Evolutionary conservation across 257 asterid species (phyloP).

Genomic region (Gentiana dahurica): DNA sequence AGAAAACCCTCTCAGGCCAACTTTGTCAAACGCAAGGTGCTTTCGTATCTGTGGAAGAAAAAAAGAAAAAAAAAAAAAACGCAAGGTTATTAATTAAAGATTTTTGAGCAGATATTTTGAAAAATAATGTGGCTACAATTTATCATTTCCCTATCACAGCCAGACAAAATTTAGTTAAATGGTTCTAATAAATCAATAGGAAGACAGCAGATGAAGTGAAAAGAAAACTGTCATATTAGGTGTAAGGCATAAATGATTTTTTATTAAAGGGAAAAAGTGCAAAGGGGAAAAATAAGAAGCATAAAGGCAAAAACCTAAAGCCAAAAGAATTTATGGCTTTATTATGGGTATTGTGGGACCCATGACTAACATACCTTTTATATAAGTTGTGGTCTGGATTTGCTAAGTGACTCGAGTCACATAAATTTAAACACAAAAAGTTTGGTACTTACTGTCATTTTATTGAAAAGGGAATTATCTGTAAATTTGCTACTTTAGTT

Average conservation of each 20-base stretch:
- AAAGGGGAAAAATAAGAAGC: neutral
- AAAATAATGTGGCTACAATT: neutral
- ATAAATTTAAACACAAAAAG: too few relatives aligned
- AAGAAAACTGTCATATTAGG: slow-evolving; percentile 3
- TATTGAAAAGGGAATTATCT: too few relatives aligned
- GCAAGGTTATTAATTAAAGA: neutral
- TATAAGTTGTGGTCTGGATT: too few relatives aligned
- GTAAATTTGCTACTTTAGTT: too few relatives aligned
- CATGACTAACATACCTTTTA: neutral
- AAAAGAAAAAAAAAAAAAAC: too few relatives aligned
- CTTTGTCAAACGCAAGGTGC: neutral
- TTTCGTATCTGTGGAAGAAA: neutral
- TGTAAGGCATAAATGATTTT: neutral
- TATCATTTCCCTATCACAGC: neutral
- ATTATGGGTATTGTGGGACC: too few relatives aligned
- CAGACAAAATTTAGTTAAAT: too few relatives aligned
- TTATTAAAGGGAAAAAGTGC: too few relatives aligned
- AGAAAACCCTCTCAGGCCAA: neutral
- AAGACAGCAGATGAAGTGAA: slow-evolving; percentile 6
- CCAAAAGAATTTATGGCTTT: too few relatives aligned
- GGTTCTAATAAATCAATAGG: neutral
- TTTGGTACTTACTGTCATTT: too few relatives aligned
- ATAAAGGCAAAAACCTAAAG: neutral
- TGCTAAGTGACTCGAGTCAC: too few relatives aligned
- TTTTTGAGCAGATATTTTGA: neutral